Conservation (phyloP, 106 monocot species). For the Posidonia australis region DNA sequence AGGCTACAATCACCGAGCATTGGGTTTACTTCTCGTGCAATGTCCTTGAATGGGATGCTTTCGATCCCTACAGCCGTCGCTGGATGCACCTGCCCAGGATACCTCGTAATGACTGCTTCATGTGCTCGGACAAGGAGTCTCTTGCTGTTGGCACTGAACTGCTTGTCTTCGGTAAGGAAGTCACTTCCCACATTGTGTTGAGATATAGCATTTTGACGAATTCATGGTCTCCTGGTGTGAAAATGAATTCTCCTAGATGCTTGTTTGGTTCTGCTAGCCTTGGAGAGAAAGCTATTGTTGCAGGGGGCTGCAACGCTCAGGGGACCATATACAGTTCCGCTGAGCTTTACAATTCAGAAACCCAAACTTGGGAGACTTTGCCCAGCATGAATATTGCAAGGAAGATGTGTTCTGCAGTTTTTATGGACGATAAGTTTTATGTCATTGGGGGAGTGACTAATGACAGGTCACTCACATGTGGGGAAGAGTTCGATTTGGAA, state of each 20-base stretch:
- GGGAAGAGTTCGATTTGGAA: conserved; percentile 67
- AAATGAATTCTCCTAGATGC: conserved; percentile 66
- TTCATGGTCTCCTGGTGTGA: conserved; percentile 45
- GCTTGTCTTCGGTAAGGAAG: conserved; percentile 73
- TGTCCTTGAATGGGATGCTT: conserved; percentile 61
- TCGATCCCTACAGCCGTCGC: conserved; percentile 42
- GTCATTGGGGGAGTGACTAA: conserved; percentile 67
- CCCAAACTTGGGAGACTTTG: conserved; percentile 45
- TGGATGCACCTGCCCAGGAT: conserved; percentile 62
- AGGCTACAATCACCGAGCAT: conserved; percentile 36
- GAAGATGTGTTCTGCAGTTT: conserved; percentile 81
- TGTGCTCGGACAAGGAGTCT: conserved; percentile 78
- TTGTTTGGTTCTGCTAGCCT: conserved; percentile 79
- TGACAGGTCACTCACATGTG: conserved; percentile 48
- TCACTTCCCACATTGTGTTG: conserved; percentile 43
- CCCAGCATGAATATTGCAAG: conserved; percentile 59
- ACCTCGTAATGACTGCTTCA: conserved; percentile 64
- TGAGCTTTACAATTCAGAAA: conserved; percentile 71
- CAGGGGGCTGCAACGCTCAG: conserved; percentile 44
- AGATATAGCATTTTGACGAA: conserved; percentile 56
- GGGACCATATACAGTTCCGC: conserved; percentile 49
- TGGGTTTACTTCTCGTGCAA: conserved; percentile 91
- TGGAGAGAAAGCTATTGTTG: conserved; percentile 66
- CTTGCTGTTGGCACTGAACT: conserved; percentile 84
- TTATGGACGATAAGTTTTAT: conserved; percentile 89